These are phyloP conservation scores for Arachis stenosperma DNA, from an alignment of 306 rosid genomes.

Conservation along the genomic window DNA sequence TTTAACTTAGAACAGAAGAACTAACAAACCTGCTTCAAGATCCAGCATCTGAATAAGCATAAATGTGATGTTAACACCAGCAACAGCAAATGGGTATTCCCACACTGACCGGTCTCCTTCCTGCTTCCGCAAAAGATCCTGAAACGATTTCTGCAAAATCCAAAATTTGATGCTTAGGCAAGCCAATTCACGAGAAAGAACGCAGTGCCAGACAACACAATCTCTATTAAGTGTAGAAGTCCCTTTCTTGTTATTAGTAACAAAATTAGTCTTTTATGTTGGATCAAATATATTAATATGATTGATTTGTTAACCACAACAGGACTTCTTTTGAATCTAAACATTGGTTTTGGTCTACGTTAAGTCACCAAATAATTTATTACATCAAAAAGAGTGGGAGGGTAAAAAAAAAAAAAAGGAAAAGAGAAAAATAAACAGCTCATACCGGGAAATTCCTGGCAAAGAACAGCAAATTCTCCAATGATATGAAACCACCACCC, in stretches of 20 bases:
- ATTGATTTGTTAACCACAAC: not conserved
- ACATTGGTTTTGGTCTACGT: constrained; percentile 20
- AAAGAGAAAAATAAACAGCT: constrained; percentile 36
- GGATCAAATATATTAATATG: constrained; percentile 12
- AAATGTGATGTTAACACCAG: constrained; percentile 98
- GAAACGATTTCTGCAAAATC: constrained; percentile 85
- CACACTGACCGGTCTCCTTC: constrained; percentile 97
- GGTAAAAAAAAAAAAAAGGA: not conserved
- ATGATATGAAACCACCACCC: constrained; percentile 99
- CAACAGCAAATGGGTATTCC: constrained; percentile 99
- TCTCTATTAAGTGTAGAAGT: not conserved
- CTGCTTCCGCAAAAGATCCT: constrained; percentile 92
- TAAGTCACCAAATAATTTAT: constrained; percentile 22
- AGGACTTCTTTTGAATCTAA: constrained; percentile 17
- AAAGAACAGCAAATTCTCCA: constrained; percentile 93
- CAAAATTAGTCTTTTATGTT: constrained; percentile 1
- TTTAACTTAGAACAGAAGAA: constrained; percentile 28
- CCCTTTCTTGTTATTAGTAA: not conserved
- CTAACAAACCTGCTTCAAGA: constrained; percentile 88
- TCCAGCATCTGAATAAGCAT: constrained; percentile 99
- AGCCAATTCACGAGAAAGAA: not conserved
- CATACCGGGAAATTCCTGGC: constrained; percentile 88
- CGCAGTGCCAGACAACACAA: not conserved
- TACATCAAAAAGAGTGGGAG: not conserved
- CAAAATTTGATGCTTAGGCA: constrained; percentile 34